These are phyloP conservation scores for Stramenopiles sp. DNA, from an alignment of 352 stramenopile genomes.

Conservation along the genomic window DNA sequence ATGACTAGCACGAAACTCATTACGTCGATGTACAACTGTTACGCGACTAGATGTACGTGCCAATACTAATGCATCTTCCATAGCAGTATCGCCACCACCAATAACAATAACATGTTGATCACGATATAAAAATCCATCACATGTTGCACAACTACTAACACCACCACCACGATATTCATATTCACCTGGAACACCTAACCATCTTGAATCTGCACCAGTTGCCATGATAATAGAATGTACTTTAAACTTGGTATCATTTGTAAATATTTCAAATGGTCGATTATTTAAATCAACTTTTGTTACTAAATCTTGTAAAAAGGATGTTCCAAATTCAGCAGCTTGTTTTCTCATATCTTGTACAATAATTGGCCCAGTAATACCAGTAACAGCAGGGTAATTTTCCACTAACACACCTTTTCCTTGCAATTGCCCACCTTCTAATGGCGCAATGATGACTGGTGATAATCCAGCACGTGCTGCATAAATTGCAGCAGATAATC, in stretches of 20 bases:
- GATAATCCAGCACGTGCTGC: slow-evolving; percentile 32
- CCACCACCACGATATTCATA: slow-evolving; percentile 35
- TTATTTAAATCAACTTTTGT: slow-evolving; percentile 29
- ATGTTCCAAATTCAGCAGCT: slow-evolving; percentile 32
- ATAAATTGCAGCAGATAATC: slow-evolving; percentile 39
- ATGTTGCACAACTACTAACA: slow-evolving; percentile 41
- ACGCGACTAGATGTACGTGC: slow-evolving; percentile 23
- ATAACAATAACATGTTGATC: slow-evolving; percentile 34
- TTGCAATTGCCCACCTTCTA: too few species aligned
- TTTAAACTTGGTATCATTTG: slow-evolving; percentile 26
- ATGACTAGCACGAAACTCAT: slow-evolving; percentile 38
- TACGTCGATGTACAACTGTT: slow-evolving; percentile 28
- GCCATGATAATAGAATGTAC: slow-evolving; percentile 43
- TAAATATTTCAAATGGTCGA: slow-evolving; percentile 29
- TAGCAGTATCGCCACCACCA: slow-evolving; percentile 22
- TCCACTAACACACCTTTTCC: slow-evolving; percentile 45
- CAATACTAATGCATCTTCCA: slow-evolving; percentile 28
- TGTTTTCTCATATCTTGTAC: slow-evolving; percentile 39
- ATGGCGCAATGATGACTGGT: slow-evolving; percentile 33
- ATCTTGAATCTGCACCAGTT: slow-evolving; percentile 41
- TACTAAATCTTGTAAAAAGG: slow-evolving; percentile 38
- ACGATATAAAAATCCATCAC: slow-evolving; percentile 39
- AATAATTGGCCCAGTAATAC: slow-evolving; percentile 35
- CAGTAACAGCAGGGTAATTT: slow-evolving; percentile 39
- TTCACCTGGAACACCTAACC: slow-evolving; percentile 36